phyloP scores from a whole-genome alignment of 192 early-diverging fungal species.

The Dissophora ornata region DNA sequence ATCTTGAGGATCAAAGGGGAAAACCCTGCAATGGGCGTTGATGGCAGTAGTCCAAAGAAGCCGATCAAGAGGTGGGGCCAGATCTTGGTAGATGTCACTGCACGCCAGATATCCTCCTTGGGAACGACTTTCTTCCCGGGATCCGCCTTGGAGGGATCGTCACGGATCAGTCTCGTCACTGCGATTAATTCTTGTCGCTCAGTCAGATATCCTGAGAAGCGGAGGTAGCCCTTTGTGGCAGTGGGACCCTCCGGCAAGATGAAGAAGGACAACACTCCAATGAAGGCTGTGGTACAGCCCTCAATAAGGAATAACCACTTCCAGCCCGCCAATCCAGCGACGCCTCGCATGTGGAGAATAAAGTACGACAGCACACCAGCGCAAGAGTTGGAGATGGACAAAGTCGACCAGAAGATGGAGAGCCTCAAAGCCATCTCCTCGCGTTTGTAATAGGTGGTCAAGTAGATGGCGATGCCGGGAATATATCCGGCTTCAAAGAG shows the following conservation, averaged over 20 bases:
- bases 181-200: conserved; percentile 68
- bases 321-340: conserved; percentile 69
- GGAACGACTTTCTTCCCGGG: conserved; percentile 52
- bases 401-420: conserved; percentile 62
- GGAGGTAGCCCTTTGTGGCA: conserved; percentile 41
- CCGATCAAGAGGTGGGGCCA: conserved; percentile 57
- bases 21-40: conserved; percentile 38
- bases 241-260: conserved; percentile 64
- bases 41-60: conserved; percentile 50
- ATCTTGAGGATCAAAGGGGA: conserved; percentile 59
- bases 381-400: conserved; percentile 63
- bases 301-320: conserved; percentile 76
- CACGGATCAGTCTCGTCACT: conserved; percentile 67
- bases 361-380: conserved; percentile 67
- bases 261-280: conserved; percentile 65
- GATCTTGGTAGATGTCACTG: conserved; percentile 21
- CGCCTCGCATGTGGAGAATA: conserved; percentile 65
- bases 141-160: conserved; percentile 66
- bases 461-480: conserved; percentile 60
- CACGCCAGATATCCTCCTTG: conserved; percentile 35
- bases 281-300: conserved; percentile 62
- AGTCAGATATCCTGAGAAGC: conserved; percentile 58
- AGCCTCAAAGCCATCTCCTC: conserved; percentile 61
- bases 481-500: conserved; percentile 65
- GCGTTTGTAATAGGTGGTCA: conserved; percentile 65